Conservation (phyloP, 176 grass and related monocot genomes). For the Puccinellia tenuiflora region DNA sequence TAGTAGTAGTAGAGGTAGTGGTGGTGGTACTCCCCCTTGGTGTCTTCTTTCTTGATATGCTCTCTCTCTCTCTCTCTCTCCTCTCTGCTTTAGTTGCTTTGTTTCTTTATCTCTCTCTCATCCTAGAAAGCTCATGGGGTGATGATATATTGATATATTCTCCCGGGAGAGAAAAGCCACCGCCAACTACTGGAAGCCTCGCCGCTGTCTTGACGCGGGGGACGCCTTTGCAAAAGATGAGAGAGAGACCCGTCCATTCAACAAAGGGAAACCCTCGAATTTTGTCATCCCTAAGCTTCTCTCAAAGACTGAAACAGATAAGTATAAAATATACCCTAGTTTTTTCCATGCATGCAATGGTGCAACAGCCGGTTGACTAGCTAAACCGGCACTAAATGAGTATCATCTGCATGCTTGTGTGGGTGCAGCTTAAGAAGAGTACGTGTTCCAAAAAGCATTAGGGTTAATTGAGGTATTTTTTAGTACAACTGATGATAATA, state of each 20-base stretch:
- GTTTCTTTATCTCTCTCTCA: conserved; percentile 28
- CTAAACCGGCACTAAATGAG: neutral
- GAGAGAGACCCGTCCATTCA: conserved; percentile 9
- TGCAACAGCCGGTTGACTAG: neutral
- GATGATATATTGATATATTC: conserved; percentile 20
- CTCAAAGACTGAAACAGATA: neutral
- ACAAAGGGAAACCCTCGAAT: neutral
- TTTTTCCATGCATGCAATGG: neutral
- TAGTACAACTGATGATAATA: neutral
- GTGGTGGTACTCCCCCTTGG: conserved; percentile 12
- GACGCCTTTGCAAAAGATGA: conserved; percentile 42
- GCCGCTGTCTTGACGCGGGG: conserved; percentile 9
- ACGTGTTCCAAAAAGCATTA: neutral
- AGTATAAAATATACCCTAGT: neutral
- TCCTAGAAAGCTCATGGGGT: conserved; percentile 37
- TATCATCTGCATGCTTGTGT: neutral
- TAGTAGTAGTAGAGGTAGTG: neutral
- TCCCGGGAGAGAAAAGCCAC: conserved; percentile 42
- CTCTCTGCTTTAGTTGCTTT: conserved; percentile 50
- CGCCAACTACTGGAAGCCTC: conserved; percentile 56
- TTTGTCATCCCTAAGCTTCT: conserved; percentile 8
- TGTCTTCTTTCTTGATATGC: conserved; percentile 48
- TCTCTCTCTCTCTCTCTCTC: conserved; percentile 25
- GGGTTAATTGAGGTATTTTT: neutral
- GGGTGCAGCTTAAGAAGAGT: neutral